Base-by-base conservation (phyloP, 164 flowering plant genomes). In the Vitis cinerea region DNA sequence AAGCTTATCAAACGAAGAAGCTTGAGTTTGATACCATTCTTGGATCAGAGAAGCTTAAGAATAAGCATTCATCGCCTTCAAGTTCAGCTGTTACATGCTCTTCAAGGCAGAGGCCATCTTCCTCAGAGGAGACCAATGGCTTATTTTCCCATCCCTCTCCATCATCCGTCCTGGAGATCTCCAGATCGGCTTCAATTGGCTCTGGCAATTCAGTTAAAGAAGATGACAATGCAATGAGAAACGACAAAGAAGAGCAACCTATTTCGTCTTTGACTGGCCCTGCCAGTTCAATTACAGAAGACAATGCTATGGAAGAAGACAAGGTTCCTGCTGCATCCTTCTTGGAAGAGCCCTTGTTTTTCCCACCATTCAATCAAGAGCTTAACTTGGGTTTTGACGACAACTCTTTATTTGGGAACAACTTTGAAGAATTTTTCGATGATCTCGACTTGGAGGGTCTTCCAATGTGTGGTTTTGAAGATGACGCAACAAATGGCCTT, bases 91-190 rank as follows among this genome's bases (percentile, higher is more conserved):
- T 9, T 19, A 31, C 50, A 9, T 10, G 17, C 14, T 44, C 9
- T 31, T 50, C 55, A 23, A 1, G 4, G n/a, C 6, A 30, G 11
- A 44, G 19, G 7, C 56, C 59, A 19, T 56, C 27, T 50, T 11
- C 4, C 10, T 19, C 60, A 11, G 73, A 65, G 3, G 59, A 72
- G 1, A 61, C 57, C 4, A 51, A 50, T 12, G 67, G n/a, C 29
- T 17, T 27, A n/a, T 71, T 49, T 54, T 61, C 52, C 9, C 71
- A 8, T 9, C 65, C 68, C 23, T 80, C 83, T 1, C 80, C 83
- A 2, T 74, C 73, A 0, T 77, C 79, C 4, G 83, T 80, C 27
- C 80, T 80, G 8, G 83, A 76, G 12, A 19, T 54, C 8, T 29
- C 65, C 47, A 17, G 60, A 10, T 52, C 72, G 1, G 29, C 71